A percentile compares a stretch with the other conserved stretches of the same genome.
These are phyloP conservation scores for Anethum foeniculum DNA, from an alignment of 140 eudicot species.

Conservation along the genomic window DNA sequence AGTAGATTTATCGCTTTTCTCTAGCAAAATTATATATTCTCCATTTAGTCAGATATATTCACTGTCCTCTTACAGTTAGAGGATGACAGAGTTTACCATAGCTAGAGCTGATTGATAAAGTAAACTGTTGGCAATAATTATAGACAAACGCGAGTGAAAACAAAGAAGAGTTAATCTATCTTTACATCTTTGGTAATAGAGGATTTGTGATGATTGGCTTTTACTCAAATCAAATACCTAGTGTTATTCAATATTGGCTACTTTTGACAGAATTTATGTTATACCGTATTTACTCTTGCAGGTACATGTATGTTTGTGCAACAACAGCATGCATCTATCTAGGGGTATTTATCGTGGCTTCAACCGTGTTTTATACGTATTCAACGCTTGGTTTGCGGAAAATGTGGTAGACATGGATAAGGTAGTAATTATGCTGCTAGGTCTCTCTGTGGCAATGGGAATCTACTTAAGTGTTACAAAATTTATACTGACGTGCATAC, in stretches of 20 bases:
- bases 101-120: not conserved
- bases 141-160: not conserved
- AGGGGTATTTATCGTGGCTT: constrained; percentile 54
- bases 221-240: not conserved
- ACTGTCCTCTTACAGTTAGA: not conserved
- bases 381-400: constrained; percentile 22
- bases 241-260: not conserved
- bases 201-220: not conserved
- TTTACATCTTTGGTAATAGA: not conserved
- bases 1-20: not conserved
- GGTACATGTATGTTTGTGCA: constrained; percentile 80
- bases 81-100: not conserved
- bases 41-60: not conserved
- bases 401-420: constrained; percentile 7
- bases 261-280: not conserved
- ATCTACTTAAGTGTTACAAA: not conserved
- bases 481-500: not conserved
- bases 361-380: constrained; percentile 39
- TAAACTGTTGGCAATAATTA: not conserved
- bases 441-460: not conserved
- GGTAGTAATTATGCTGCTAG: constrained; percentile 6
- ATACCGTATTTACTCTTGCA: constrained; percentile 9
- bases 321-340: constrained; percentile 62
- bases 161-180: not conserved
- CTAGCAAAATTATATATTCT: not conserved